A percentile compares a stretch with the other conserved stretches of the same genome.
These are phyloP conservation scores for Ampelomyces quisqualis DNA, from an alignment of 2,329 filamentous ascomycete species.

Conservation along the genomic window DNA sequence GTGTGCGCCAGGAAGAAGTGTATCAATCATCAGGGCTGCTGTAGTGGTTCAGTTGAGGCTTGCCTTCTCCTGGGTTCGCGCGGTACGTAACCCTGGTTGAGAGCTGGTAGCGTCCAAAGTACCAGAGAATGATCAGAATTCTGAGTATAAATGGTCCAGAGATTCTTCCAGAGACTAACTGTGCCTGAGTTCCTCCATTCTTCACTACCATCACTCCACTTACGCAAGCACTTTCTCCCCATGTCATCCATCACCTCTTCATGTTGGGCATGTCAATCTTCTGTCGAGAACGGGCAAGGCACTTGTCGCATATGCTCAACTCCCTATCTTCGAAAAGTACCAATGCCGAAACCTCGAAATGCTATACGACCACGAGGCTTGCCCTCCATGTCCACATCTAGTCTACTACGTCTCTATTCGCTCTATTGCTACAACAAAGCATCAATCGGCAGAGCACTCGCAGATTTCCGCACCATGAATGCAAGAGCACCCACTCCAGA, in stretches of 20 bases:
- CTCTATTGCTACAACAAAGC: neutral
- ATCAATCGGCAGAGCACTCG: neutral
- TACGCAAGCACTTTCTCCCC: neutral
- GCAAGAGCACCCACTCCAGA: neutral
- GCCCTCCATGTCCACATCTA: neutral
- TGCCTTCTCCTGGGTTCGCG: too few species aligned
- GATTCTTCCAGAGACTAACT: too few species aligned
- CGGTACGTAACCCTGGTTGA: too few species aligned
- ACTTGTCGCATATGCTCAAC: slow-evolving; percentile 1
- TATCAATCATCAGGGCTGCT: too few species aligned
- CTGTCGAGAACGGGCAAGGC: neutral
- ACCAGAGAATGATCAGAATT: too few species aligned
- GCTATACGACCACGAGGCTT: neutral
- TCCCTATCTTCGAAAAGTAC: neutral
- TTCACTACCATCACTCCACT: neutral
- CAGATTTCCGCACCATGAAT: neutral
- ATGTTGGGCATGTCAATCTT: slow-evolving; percentile 4
- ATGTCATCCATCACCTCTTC: neutral
- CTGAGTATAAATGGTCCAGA: too few species aligned
- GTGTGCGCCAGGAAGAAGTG: too few species aligned
- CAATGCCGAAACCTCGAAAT: neutral
- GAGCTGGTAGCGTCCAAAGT: too few species aligned
- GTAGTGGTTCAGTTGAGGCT: too few species aligned
- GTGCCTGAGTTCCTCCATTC: neutral
- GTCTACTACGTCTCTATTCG: neutral